A percentile compares a stretch with the other conserved stretches of the same genome.
These are phyloP conservation scores for Fusarium nygamai DNA, from an alignment of 2,329 filamentous ascomycete genomes.

Conservation along the genomic window DNA sequence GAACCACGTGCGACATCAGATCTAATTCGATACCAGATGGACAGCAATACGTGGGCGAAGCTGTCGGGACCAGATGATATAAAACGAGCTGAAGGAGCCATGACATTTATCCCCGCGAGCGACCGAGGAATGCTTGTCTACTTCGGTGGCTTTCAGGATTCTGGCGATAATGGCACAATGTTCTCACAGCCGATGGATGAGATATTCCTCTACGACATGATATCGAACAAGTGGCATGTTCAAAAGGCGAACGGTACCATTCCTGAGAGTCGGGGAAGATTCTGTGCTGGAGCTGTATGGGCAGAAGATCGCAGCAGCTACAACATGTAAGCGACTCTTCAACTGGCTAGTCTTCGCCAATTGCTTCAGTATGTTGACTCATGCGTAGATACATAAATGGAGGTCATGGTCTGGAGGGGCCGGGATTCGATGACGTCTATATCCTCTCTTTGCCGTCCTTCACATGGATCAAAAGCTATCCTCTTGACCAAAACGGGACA, in stretches of 20 bases:
- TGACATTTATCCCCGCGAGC: background rate
- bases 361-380: background rate
- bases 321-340: background rate
- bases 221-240: background rate
- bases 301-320: background rate
- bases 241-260: background rate
- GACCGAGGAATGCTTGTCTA: slow-evolving; percentile 1
- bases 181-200: background rate
- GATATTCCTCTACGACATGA: background rate
- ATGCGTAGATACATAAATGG: background rate
- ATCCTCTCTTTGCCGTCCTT: background rate
- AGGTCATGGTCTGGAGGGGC: background rate
- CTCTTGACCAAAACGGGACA: background rate
- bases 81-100: background rate
- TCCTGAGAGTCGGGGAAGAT: background rate
- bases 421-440: background rate
- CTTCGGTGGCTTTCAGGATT: background rate
- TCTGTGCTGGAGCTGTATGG: slow-evolving; percentile 3
- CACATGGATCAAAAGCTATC: slow-evolving; percentile 4
- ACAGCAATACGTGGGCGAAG: background rate
- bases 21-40: background rate
- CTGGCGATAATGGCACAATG: background rate
- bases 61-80: background rate
- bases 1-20: background rate
- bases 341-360: rapidly evolving